phyloP scores from a whole-genome alignment of 2,329 filamentous ascomycete species.

The Aureobasidium sp. region DNA sequence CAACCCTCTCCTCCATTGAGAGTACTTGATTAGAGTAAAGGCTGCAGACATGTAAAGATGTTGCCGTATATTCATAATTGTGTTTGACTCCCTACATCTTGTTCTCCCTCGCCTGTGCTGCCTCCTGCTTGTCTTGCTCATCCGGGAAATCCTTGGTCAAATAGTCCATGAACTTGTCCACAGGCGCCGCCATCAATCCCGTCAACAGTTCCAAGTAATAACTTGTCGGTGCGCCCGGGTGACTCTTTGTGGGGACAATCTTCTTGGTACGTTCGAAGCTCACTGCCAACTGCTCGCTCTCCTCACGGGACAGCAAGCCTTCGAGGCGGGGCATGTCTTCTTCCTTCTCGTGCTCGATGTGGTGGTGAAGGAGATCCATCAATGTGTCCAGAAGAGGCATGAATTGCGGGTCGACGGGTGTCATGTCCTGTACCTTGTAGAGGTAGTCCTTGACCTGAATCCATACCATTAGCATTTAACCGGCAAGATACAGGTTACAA shows the following conservation, averaged over 20 bases:
- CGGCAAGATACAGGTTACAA: background rate
- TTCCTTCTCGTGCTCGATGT: constrained; percentile 28
- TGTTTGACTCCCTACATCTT: constrained; percentile 47
- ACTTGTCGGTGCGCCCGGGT: constrained; percentile 24
- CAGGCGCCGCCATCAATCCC: constrained; percentile 28
- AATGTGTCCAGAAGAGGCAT: constrained; percentile 25
- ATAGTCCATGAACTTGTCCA: constrained; percentile 28
- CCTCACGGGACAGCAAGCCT: constrained; percentile 23
- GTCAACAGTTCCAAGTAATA: constrained; percentile 25
- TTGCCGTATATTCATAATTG: too few relatives aligned
- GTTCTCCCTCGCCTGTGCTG: constrained; percentile 35
- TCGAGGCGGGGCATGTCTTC: constrained; percentile 30
- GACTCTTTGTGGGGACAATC: constrained; percentile 26
- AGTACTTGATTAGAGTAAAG: too few relatives aligned
- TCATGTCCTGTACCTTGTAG: constrained; percentile 27
- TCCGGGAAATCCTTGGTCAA: constrained; percentile 54
- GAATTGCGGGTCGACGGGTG: constrained; percentile 26
- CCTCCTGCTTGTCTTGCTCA: constrained; percentile 55
- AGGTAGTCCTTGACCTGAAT: constrained; percentile 30
- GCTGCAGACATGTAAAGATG: too few relatives aligned
- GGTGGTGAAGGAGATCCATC: constrained; percentile 26
- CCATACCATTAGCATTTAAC: background rate
- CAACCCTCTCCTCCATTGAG: too few relatives aligned
- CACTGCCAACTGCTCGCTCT: constrained; percentile 25
- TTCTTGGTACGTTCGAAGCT: constrained; percentile 28